A percentile compares a stretch with the other conserved stretches of the same genome.
These are phyloP conservation scores for Russula sp. DNA, from an alignment of 768 basidiomycete genomes.

Conservation along the genomic window DNA sequence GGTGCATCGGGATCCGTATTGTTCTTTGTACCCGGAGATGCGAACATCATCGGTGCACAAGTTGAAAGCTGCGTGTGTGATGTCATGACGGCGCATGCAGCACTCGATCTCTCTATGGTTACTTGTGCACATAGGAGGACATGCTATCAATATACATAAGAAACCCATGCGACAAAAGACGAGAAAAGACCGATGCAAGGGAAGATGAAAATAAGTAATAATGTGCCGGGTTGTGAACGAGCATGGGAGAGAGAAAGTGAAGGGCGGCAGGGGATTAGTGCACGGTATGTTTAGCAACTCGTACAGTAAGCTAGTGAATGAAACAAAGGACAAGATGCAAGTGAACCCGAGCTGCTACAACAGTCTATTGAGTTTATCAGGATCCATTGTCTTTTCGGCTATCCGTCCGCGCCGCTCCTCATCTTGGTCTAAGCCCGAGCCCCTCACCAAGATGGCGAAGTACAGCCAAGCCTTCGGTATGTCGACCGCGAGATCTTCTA, in stretches of 20 bases:
- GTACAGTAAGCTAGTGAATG: conserved; percentile 20
- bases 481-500: conserved; percentile 88
- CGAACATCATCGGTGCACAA: not conserved
- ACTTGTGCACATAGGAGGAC: not conserved
- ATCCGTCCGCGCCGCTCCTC: conserved; percentile 50
- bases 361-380: conserved; percentile 44
- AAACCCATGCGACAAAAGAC: conserved; percentile 3
- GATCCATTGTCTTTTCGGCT: conserved; percentile 53
- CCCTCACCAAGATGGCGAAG: conserved; percentile 69
- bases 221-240: conserved; percentile 11
- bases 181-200: not conserved
- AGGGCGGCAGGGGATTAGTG: conserved; percentile 15
- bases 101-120: not conserved
- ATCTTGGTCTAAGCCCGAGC: conserved; percentile 50
- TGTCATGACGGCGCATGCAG: not conserved
- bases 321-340: conserved; percentile 11
- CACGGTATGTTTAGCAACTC: conserved; percentile 15
- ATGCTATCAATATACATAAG: conserved; percentile 14
- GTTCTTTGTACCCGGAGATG: not conserved
- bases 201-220: conserved; percentile 8
- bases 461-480: conserved; percentile 78
- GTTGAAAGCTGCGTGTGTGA: not conserved
- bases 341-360: conserved; percentile 10
- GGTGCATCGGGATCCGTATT: conserved; percentile 46
- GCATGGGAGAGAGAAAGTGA: conserved; percentile 16